phyloP scores from a whole-genome alignment of 2,329 filamentous ascomycete species.

The Pestalotiopsis sp. region DNA sequence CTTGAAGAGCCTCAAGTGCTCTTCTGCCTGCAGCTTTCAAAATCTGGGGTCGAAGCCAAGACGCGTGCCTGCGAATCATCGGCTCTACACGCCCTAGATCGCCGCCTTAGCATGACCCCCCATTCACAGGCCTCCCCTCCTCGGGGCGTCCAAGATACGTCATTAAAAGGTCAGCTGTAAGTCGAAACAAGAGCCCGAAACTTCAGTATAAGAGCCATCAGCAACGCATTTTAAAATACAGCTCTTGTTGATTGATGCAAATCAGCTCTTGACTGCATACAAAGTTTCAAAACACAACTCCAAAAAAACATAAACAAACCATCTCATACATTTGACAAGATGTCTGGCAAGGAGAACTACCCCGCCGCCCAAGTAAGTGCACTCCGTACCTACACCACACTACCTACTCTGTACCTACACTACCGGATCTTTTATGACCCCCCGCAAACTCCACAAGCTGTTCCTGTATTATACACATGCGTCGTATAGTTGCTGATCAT shows the following conservation, averaged over 20 bases:
- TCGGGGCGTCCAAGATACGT: slow-evolving; percentile 26
- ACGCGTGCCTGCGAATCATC: slow-evolving; percentile 12
- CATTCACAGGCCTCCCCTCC: slow-evolving; percentile 28
- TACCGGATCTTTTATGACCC: background rate
- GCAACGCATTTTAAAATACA: background rate
- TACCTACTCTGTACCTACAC: background rate
- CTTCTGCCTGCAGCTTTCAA: slow-evolving; percentile 5
- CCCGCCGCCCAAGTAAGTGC: slow-evolving; percentile 21
- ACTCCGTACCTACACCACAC: background rate
- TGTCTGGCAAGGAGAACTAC: slow-evolving; percentile 12
- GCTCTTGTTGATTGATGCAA: background rate
- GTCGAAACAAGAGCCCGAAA: slow-evolving; percentile 20
- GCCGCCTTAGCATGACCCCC: slow-evolving; percentile 22
- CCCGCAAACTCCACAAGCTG: background rate
- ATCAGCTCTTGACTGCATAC: background rate
- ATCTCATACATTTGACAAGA: slow-evolving; percentile 5
- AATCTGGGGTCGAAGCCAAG: slow-evolving; percentile 11
- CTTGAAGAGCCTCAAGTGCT: background rate
- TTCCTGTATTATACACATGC: background rate
- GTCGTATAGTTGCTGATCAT: background rate
- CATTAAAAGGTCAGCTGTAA: slow-evolving; percentile 26
- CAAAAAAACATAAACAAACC: background rate
- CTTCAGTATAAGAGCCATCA: slow-evolving; percentile 6
- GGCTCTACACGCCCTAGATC: slow-evolving; percentile 9
- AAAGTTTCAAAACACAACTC: background rate